Evolutionary conservation across 1,139 yeast species (phyloP), one percentile per base, ranked within the genome.

Genomic region (Entelexis sorbosivorans): DNA sequence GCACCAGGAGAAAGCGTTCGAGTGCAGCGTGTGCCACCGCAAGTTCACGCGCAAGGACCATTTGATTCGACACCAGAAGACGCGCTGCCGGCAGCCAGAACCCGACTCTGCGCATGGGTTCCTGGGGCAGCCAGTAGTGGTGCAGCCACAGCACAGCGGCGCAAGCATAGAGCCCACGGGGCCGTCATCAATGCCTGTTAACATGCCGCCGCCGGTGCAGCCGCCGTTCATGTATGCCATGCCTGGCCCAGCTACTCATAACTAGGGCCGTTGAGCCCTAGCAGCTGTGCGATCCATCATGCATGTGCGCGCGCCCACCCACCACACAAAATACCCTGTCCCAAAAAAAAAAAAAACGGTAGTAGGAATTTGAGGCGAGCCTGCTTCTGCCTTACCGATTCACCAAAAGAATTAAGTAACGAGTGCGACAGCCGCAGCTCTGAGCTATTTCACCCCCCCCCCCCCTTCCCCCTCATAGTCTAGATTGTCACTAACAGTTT

Each of bases 21-120:
- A 55, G 26, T 66, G 69, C 47, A 47, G 53, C 1, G 59, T 58
- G 13, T 68, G 72, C 51, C 56, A 48, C 17, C 62, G 62, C 32
- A 59, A 54, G 52, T 68, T 67, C 56, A 56, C 61, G n/a, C 54
- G 69, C 22, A 58, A 58, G 31, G 70, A 67, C 47, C 70, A 66
- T 48, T 56, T 67, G 22, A 58, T 57, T 32, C 55, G 68, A 32
- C 70, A 66, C 51, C 49, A 32, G 22, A 31, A 31, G 24, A 22
- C 45, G 17, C 45, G 45, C 38, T 42, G 45, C 29, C 31, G 45
- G 20, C 28, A 32, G 34, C 17, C 24, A 10, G 26, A 10, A 24
- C n/a, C 11, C 32, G 32, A 38, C 20, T 5, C 43, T 14, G 14
- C 43, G 38, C 33, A 20, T 3, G n/a, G n/a, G 11, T 39, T 13